Evolutionary conservation across 768 basidiomycete species (phyloP).

Genomic region (Sarcomyxa edulis): DNA sequence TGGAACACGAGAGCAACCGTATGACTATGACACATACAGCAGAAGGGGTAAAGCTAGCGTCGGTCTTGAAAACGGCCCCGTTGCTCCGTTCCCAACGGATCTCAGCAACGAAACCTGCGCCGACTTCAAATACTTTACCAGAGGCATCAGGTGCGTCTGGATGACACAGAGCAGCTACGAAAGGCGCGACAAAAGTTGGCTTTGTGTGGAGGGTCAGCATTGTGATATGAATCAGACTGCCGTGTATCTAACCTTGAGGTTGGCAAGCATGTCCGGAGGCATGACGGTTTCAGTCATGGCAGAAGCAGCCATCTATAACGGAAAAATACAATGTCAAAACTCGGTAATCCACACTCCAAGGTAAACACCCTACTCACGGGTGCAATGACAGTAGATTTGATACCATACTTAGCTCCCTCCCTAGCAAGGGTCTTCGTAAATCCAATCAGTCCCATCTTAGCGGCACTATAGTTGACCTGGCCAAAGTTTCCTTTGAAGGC

Average conservation of each 20-base stretch:
- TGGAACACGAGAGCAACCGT: too few species aligned
- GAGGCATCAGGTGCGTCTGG: conserved; percentile 76
- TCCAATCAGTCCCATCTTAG: conserved; percentile 91
- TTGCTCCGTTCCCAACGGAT: conserved; percentile 90
- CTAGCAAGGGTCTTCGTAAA: conserved; percentile 91
- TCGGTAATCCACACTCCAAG: too few species aligned
- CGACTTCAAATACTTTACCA: conserved; percentile 87
- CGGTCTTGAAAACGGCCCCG: conserved; percentile 86
- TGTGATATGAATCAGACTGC: not conserved
- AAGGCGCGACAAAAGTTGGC: conserved; percentile 91
- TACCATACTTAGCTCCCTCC: conserved; percentile 91
- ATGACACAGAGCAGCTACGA: conserved; percentile 84
- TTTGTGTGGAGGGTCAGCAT: conserved; percentile 19
- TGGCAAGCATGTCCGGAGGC: conserved; percentile 91
- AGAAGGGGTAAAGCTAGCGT: conserved; percentile 87
- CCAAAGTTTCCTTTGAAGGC: conserved; percentile 76
- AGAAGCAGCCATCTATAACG: conserved; percentile 89
- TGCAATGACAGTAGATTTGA: conserved; percentile 82
- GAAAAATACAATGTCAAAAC: not conserved
- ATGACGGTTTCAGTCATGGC: conserved; percentile 94
- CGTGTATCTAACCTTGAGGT: conserved; percentile 56
- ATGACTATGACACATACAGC: conserved; percentile 49
- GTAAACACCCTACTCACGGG: conserved; percentile 75
- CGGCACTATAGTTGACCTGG: conserved; percentile 96
- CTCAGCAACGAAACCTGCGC: conserved; percentile 89